A percentile compares a stretch with the other conserved stretches of the same genome.
Evolutionary conservation across 2,329 filamentous ascomycete species (phyloP).

Genomic region (Hypomyces rosellus): DNA sequence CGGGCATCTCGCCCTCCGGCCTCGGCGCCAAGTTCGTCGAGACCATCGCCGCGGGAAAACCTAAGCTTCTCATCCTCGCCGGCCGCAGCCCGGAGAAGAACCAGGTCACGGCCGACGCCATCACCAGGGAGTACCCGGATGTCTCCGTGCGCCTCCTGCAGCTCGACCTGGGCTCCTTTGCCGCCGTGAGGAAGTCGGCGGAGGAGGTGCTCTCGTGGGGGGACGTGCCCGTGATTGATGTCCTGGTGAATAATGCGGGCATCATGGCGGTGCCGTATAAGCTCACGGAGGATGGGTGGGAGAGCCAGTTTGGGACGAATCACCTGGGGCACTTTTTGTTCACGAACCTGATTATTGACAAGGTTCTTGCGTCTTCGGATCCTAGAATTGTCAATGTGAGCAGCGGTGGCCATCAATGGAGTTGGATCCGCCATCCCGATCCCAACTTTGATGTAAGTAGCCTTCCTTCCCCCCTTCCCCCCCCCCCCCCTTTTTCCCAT

Average conservation of each 20-base stretch:
- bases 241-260: slow-evolving; percentile 41
- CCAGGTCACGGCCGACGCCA: slow-evolving; percentile 29
- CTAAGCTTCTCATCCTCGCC: slow-evolving; percentile 38
- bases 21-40: slow-evolving; percentile 33
- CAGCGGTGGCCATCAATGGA: slow-evolving; percentile 24
- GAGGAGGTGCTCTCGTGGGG: slow-evolving; percentile 23
- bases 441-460: slow-evolving; percentile 24
- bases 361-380: slow-evolving; percentile 29
- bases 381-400: slow-evolving; percentile 37
- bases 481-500: not conserved
- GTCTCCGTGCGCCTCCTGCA: slow-evolving; percentile 25
- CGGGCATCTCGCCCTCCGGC: slow-evolving; percentile 34
- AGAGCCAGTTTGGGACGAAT: slow-evolving; percentile 39
- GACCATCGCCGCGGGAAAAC: slow-evolving; percentile 33
- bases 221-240: slow-evolving; percentile 23
- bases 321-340: slow-evolving; percentile 42
- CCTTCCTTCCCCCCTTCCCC: not conserved
- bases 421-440: slow-evolving; percentile 28
- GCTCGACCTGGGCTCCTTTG: slow-evolving; percentile 33
- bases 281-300: slow-evolving; percentile 32
- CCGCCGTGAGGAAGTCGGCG: slow-evolving; percentile 31
- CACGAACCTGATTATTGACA: slow-evolving; percentile 37
- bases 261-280: slow-evolving; percentile 32
- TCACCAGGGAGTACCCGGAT: slow-evolving; percentile 25
- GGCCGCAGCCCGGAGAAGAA: slow-evolving; percentile 38